Percentiles rank a stretch among this genome's conserved stretches.
Conservation (phyloP, 305 asterid genomes). For the Solanum hybrid region DNA sequence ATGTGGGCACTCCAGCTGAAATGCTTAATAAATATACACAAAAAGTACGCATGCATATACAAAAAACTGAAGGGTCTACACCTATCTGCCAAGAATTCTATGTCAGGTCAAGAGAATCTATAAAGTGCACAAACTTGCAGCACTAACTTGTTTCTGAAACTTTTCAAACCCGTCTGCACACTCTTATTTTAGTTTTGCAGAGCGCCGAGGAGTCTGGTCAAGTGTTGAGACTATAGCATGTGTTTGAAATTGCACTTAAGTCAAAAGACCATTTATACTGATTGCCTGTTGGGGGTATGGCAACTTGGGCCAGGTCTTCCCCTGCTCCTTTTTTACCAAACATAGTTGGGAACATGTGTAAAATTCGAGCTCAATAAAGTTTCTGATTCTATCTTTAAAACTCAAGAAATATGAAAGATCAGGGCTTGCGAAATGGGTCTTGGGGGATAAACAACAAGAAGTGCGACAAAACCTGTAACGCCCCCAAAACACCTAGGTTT, state of each 20-base stretch:
- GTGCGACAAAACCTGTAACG: slow-evolving; percentile 53
- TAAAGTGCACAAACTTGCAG: neutral
- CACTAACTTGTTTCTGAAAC: neutral
- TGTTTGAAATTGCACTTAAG: neutral
- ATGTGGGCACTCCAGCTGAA: neutral
- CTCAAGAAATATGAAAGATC: neutral
- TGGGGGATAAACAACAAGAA: slow-evolving; percentile 6
- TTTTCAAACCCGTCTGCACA: neutral
- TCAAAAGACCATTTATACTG: neutral
- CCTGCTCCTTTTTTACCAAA: neutral
- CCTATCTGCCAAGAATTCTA: neutral
- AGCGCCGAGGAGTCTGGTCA: neutral
- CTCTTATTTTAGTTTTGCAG: neutral
- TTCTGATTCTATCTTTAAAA: neutral
- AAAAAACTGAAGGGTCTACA: neutral
- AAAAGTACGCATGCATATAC: neutral
- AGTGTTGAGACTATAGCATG: neutral
- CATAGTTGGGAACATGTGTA: neutral
- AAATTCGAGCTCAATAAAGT: neutral
- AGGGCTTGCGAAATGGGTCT: neutral
- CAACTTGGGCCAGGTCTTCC: neutral
- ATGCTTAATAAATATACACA: neutral
- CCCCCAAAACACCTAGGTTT: slow-evolving; percentile 89
- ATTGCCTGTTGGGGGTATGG: neutral
- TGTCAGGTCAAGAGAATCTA: neutral